These are phyloP conservation scores for Patellaria atrata DNA, from an alignment of 495 filamentous ascomycete genomes.

Conservation along the genomic window DNA sequence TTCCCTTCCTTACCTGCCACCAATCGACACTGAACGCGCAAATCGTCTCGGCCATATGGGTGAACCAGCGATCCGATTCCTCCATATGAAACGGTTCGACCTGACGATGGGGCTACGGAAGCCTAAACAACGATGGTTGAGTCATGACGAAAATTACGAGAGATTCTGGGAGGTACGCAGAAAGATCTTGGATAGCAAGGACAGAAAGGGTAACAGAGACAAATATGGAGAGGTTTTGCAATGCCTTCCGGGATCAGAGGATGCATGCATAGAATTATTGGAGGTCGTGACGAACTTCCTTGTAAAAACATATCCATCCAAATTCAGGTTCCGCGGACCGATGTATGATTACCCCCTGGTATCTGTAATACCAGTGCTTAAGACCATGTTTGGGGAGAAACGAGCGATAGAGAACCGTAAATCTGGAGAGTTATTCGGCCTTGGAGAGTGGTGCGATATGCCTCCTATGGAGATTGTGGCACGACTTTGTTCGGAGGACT, in stretches of 20 bases:
- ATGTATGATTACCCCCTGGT: too few species aligned
- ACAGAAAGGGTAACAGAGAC: too few species aligned
- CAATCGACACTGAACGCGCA: too few species aligned
- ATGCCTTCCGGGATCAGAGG: slow-evolving; percentile 35
- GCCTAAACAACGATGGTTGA: slow-evolving; percentile 41
- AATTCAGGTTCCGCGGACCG: too few species aligned
- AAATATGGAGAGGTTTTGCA: slow-evolving; percentile 34
- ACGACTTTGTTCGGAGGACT: slow-evolving; percentile 42
- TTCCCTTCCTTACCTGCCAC: too few species aligned
- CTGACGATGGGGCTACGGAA: slow-evolving; percentile 43
- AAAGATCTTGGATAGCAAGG: slow-evolving; percentile 30
- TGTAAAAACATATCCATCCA: slow-evolving; percentile 32
- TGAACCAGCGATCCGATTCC: too few species aligned
- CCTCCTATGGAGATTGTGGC: slow-evolving; percentile 41
- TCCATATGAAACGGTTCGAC: too few species aligned
- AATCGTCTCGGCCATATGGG: too few species aligned
- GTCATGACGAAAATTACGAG: slow-evolving; percentile 38
- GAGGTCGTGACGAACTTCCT: slow-evolving; percentile 38
- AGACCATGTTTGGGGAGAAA: too few species aligned
- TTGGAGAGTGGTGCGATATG: too few species aligned
- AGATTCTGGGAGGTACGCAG: slow-evolving; percentile 34
- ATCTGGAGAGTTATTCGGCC: slow-evolving; percentile 34
- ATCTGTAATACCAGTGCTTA: too few species aligned
- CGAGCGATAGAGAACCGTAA: slow-evolving; percentile 33
- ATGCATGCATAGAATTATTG: slow-evolving; percentile 37